phyloP scores from a whole-genome alignment of 805 yeast genomes.

The Vanderwaltozyma polyspora region DNA sequence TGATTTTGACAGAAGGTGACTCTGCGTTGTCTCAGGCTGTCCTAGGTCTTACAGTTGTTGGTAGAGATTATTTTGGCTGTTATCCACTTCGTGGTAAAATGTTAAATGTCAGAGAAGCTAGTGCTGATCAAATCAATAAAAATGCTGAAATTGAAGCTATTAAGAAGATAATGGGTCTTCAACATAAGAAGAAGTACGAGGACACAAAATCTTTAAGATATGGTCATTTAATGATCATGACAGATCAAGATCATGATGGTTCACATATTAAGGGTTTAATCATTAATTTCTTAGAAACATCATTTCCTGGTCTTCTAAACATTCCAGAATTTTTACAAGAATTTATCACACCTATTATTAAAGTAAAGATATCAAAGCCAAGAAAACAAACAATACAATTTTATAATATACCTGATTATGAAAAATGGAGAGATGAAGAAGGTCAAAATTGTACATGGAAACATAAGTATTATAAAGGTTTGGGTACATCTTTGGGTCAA shows the following conservation, averaged over 20 bases:
- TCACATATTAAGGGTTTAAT: constrained; percentile 93
- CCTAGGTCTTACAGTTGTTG: constrained; percentile 88
- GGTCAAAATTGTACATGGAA: constrained; percentile 70
- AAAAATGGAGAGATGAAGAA: constrained; percentile 79
- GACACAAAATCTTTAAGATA: constrained; percentile 69
- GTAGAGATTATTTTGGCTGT: constrained; percentile 90
- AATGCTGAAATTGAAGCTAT: constrained; percentile 92
- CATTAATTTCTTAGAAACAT: constrained; percentile 83
- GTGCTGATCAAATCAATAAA: constrained; percentile 87
- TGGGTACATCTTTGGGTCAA: constrained; percentile 81
- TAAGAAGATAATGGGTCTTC: constrained; percentile 90
- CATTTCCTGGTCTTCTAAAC: constrained; percentile 86
- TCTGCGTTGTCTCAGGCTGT: constrained; percentile 90
- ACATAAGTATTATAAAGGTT: constrained; percentile 94
- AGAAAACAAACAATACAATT: constrained; percentile 55
- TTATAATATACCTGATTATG: constrained; percentile 93
- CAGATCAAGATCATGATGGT: constrained; percentile 99
- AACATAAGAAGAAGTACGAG: constrained; percentile 77
- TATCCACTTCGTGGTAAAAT: constrained; percentile 93
- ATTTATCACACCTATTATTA: constrained; percentile 92
- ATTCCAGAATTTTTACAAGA: constrained; percentile 88
- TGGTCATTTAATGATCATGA: constrained; percentile 97
- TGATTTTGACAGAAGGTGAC: constrained; percentile 93
- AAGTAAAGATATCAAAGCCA: constrained; percentile 66
- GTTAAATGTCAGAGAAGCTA: constrained; percentile 91